phyloP scores from a whole-genome alignment of 2,329 filamentous ascomycete genomes.

The Nakataea oryzae region DNA sequence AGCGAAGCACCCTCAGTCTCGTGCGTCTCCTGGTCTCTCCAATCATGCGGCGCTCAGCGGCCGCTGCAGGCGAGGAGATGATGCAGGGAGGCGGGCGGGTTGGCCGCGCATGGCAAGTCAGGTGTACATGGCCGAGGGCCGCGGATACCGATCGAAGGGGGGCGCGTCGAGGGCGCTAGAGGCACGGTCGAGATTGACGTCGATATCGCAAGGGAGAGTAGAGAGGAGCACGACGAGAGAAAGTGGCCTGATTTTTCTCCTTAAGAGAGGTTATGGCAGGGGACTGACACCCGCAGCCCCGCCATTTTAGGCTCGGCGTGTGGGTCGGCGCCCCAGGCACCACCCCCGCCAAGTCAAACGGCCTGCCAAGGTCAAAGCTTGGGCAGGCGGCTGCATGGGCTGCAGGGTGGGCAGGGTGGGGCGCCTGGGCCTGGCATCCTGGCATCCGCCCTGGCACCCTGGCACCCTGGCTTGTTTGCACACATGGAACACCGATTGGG shows the following conservation, averaged over 20 bases:
- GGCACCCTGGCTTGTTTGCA: not conserved
- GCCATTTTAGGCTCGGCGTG: not conserved
- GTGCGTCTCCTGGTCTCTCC: not conserved
- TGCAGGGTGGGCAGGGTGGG: too few relatives aligned
- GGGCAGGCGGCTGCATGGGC: not conserved
- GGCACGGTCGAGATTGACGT: not conserved
- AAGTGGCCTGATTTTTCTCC: constrained; percentile 3
- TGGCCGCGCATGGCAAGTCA: not conserved
- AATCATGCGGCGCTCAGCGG: not conserved
- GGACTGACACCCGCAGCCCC: not conserved
- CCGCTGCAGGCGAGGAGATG: not conserved
- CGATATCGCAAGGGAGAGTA: not conserved
- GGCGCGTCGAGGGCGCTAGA: not conserved
- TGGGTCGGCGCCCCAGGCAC: not conserved
- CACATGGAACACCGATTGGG: not conserved
- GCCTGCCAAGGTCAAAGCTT: constrained; percentile 1
- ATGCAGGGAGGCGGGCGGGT: too few relatives aligned
- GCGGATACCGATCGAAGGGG: too few relatives aligned
- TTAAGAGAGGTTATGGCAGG: not conserved
- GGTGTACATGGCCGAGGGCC: not conserved
- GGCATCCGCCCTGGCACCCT: too few relatives aligned
- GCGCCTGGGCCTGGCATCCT: too few relatives aligned
- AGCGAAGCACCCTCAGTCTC: too few relatives aligned
- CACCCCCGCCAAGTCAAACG: constrained; percentile 2
- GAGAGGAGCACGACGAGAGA: not conserved